Evolutionary conservation across 2,329 filamentous ascomycete genomes (phyloP).

Genomic region (Ceratocystis variospora): DNA sequence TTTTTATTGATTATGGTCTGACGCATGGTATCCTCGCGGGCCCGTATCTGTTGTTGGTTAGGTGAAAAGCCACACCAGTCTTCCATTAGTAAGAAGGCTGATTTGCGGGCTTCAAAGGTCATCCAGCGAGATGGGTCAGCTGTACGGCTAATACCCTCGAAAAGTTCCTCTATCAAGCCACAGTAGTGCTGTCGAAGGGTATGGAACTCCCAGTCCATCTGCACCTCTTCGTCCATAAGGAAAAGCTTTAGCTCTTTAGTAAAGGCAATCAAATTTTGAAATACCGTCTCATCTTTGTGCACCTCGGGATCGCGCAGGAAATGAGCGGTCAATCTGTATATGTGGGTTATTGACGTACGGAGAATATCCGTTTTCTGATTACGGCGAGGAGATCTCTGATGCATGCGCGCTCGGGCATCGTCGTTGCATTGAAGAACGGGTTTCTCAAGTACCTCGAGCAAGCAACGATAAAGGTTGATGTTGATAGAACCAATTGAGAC

Average conservation of each 20-base stretch:
- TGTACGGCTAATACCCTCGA: constrained; percentile 77
- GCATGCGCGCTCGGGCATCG: constrained; percentile 72
- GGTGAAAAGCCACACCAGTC: constrained; percentile 98
- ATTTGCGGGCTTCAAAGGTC: constrained; percentile 92
- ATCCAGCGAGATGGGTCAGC: constrained; percentile 85
- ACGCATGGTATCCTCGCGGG: constrained; percentile 74
- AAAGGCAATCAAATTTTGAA: constrained; percentile 78
- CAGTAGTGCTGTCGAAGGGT: constrained; percentile 87
- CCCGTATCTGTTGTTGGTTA: constrained; percentile 68
- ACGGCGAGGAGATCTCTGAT: constrained; percentile 71
- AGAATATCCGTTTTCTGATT: constrained; percentile 76
- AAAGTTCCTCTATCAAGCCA: constrained; percentile 81
- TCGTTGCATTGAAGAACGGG: constrained; percentile 77
- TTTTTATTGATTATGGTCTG: constrained; percentile 73
- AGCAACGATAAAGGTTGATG: constrained; percentile 76
- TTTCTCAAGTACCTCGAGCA: constrained; percentile 79
- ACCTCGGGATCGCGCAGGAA: constrained; percentile 69
- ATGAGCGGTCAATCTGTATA: constrained; percentile 86
- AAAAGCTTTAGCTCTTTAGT: constrained; percentile 88
- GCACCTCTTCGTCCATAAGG: constrained; percentile 84
- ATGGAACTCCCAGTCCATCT: constrained; percentile 89
- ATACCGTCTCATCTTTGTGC: constrained; percentile 76
- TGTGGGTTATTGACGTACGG: constrained; percentile 86
- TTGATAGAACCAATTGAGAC: constrained; percentile 90
- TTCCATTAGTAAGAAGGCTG: constrained; percentile 92